Evolutionary conservation across 225 moss, liverwort and hornwort species (phyloP), one percentile per base, ranked within the genome.

Genomic region (Pseudisothecium myosuroides): DNA sequence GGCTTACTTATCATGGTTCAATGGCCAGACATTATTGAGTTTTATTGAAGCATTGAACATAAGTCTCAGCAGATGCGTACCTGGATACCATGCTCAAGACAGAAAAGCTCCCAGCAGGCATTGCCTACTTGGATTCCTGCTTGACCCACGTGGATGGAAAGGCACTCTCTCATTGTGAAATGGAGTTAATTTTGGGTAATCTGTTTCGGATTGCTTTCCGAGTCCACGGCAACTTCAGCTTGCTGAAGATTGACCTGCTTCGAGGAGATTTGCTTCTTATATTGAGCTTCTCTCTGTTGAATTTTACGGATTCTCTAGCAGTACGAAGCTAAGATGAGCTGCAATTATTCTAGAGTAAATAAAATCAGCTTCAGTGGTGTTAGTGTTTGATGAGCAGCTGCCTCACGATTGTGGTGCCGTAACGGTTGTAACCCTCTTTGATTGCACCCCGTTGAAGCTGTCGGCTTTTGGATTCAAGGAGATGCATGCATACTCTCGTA

Each of bases 41-140:
- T 21, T 17, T 60, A 39, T 62, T 62, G 22, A 73, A 8, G 39
- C 47, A 31, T 50, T 31, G 11, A 23, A 41, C 63, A 43, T 4
- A 23, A 64, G 83, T 56, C 24, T 24, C n/a, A 72, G 17, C 52
- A 22, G 18, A 54, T 64, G 20, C 45, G 14, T 80, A 88, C 79
- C 79, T 91, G 89, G 77, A 91, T 92, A 12, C 89, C 85, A 76
- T 89, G 89, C 77, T 89, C 89, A 4, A 92, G 89, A 61, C 89
- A 92, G 76, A 89, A 91, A 29, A 85, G 87, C 90, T 91, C 90
- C 91, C 87, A 92, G 72, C 89, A 92, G 64, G 91, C 92, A 85
- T 92, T 92, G 73, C 89, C 91, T 17, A 88, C 7, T 91, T 92
- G 92, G 55, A 92, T 91, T 75, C 91, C 89, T 91, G 50, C 81